phyloP scores from a whole-genome alignment of 148 eudicot genomes.

The Rhododendron ferrugineum region DNA sequence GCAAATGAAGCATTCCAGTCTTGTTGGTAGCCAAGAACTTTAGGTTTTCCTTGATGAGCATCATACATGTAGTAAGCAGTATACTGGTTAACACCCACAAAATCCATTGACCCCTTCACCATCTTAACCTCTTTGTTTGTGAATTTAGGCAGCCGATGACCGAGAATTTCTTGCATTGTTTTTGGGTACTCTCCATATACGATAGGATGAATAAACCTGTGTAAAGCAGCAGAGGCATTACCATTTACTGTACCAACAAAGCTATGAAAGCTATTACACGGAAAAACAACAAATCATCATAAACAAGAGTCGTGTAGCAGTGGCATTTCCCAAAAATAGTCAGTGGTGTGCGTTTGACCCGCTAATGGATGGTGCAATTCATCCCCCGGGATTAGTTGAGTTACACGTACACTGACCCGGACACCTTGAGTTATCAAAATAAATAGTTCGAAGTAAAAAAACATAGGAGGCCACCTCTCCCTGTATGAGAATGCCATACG shows the following conservation, averaged over 20 bases:
- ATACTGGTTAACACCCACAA: conserved; percentile 82
- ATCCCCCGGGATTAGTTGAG: neutral
- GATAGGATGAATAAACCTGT: conserved; percentile 83
- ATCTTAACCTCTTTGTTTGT: conserved; percentile 54
- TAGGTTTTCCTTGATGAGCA: conserved; percentile 26
- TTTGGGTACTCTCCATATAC: conserved; percentile 85
- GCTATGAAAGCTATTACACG: neutral
- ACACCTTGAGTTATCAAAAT: neutral
- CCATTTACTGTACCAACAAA: neutral
- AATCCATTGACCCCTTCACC: conserved; percentile 87
- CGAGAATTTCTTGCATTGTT: conserved; percentile 72
- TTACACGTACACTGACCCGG: neutral
- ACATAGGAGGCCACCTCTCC: neutral
- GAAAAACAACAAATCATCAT: neutral
- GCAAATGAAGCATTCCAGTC: conserved; percentile 86
- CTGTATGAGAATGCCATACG: neutral
- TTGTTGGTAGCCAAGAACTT: conserved; percentile 54
- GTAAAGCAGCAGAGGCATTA: neutral
- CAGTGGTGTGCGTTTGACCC: neutral
- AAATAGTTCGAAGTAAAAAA: neutral
- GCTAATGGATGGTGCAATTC: neutral
- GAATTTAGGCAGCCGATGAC: conserved; percentile 76
- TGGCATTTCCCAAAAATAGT: neutral
- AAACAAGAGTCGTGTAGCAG: neutral
- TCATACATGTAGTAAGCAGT: conserved; percentile 72